Base-by-base conservation (phyloP, 163 green algal genomes). In the Trebouxia gelatinosa region DNA sequence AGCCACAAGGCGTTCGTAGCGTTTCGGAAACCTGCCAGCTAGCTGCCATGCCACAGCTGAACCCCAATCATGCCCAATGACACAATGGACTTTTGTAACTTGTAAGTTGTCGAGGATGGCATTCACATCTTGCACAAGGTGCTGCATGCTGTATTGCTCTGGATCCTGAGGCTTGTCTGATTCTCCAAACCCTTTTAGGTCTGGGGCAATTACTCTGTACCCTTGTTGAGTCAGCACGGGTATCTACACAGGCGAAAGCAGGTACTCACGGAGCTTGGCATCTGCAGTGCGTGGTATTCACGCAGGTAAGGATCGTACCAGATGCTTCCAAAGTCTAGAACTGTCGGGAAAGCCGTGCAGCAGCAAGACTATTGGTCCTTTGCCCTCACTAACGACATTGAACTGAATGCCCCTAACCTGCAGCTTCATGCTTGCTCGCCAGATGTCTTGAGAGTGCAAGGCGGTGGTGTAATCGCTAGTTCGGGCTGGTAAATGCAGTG, bases 341-440 rank as follows among this genome's bases (percentile, higher is more conserved):
- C 59, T 75, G 66, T 87, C 80, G n/a, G 80, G 83, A 50, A 87
- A 87, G 9, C 83, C 83, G 46, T 87, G 83, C 65, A 87, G 48
- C 31, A 87, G 39, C 0, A 87, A 43, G 6, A 87, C 64, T 26
- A 66, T 83, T 38, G 58, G n/a, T n/a, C n/a, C n/a, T n/a, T n/a
- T n/a, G n/a, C n/a, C n/a, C n/a, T n/a, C n/a, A n/a, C n/a, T n/a
- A n/a, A n/a, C n/a, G n/a, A n/a, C n/a, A n/a, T n/a, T n/a, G n/a
- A n/a, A n/a, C n/a, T n/a, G n/a, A n/a, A n/a, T n/a, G n/a, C n/a
- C n/a, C n/a, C n/a, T n/a, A n/a, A n/a, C n/a, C n/a, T n/a, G n/a
- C n/a, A n/a, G n/a, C n/a, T n/a, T n/a, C n/a, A n/a, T n/a, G n/a
- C n/a, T n/a, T n/a, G n/a, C n/a, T n/a, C n/a, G n/a, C n/a, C n/a